phyloP scores from a whole-genome alignment of 495 filamentous ascomycete genomes.

The Amphirosellinia nigrospora region DNA sequence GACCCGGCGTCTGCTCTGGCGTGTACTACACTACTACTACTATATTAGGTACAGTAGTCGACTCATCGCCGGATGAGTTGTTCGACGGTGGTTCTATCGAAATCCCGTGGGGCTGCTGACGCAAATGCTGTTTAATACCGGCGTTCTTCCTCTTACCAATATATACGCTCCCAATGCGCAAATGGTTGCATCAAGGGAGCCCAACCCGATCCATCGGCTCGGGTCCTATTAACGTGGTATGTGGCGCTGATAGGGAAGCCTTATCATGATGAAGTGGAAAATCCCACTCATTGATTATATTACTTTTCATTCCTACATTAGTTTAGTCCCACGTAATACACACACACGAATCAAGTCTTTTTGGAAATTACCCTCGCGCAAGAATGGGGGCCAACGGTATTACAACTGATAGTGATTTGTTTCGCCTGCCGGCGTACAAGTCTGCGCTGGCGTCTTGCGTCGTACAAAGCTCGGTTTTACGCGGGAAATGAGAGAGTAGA shows the following conservation, averaged over 20 bases:
- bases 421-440: neutral
- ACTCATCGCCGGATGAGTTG: neutral
- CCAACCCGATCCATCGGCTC: conserved; percentile 8
- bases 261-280: conserved; percentile 12
- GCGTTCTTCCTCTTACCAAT: neutral
- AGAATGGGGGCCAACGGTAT: neutral
- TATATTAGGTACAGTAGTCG: neutral
- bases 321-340: neutral
- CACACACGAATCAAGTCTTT: neutral
- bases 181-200: conserved; percentile 2
- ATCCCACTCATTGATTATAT: neutral
- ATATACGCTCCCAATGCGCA: neutral
- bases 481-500: neutral
- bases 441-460: neutral
- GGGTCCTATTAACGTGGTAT: neutral
- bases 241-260: conserved; percentile 7
- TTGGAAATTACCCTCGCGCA: neutral
- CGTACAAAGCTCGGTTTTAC: neutral
- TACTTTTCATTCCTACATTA: neutral
- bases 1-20: neutral
- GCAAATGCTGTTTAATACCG: neutral
- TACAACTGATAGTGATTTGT: neutral
- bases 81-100: neutral
- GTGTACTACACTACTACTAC: neutral
- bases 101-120: neutral